Percentiles rank a stretch among this genome's conserved stretches.
These are phyloP conservation scores for Artemisia annua DNA, from an alignment of 129 eudicot genomes.

Conservation along the genomic window DNA sequence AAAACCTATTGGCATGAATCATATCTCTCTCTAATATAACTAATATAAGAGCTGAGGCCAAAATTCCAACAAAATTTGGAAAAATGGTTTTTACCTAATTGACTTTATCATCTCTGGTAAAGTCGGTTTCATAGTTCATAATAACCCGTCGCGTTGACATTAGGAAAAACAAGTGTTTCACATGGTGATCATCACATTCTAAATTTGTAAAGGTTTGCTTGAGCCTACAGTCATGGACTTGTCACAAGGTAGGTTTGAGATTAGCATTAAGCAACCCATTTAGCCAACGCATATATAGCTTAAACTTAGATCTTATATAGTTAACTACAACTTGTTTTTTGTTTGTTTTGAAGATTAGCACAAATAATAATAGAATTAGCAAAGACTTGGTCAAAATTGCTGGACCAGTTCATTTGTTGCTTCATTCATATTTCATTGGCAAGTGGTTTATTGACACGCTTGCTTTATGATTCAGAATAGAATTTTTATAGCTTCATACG, in stretches of 20 bases:
- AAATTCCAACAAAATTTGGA: background rate
- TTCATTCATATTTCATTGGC: slow-evolving; percentile 12
- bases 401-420: slow-evolving; percentile 25
- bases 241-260: slow-evolving; percentile 22
- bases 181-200: slow-evolving; percentile 1
- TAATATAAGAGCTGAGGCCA: background rate
- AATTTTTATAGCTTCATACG: background rate
- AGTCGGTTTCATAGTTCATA: background rate
- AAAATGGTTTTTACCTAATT: too few relatives aligned
- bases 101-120: background rate
- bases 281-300: too few relatives aligned
- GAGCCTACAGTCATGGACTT: slow-evolving; percentile 25
- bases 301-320: too few relatives aligned
- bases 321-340: slow-evolving; percentile 21
- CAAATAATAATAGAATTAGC: background rate
- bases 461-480: slow-evolving; percentile 8
- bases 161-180: background rate
- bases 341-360: background rate
- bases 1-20: too few relatives aligned
- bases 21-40: too few relatives aligned
- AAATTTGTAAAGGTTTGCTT: slow-evolving; percentile 23
- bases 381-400: slow-evolving; percentile 21
- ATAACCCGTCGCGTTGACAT: slow-evolving; percentile 1
- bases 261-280: slow-evolving; percentile 25
- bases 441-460: slow-evolving; percentile 20